Conservation (phyloP, 495 filamentous ascomycete genomes). For the Penicillium simplicissimum region DNA sequence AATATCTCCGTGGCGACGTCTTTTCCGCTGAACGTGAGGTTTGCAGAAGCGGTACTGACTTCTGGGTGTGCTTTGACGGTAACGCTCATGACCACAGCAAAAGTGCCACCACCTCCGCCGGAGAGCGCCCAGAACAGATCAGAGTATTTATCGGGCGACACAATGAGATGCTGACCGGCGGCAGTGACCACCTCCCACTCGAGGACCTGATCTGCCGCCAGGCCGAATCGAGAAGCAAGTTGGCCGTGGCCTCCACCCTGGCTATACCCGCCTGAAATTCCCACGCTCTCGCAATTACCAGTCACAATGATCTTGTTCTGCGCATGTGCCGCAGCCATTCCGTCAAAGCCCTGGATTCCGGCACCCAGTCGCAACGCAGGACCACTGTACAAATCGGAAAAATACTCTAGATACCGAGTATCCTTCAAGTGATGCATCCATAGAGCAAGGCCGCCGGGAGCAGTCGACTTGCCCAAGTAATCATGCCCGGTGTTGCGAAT, state of each 20-base stretch:
- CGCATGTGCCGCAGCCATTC: conserved; percentile 42
- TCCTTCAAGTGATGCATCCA: conserved; percentile 59
- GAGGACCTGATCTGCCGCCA: conserved; percentile 62
- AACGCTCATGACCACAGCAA: conserved; percentile 16
- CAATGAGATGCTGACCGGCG: conserved; percentile 1
- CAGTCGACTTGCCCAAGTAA: conserved; percentile 57
- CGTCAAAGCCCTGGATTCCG: conserved; percentile 50
- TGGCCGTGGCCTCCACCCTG: conserved; percentile 62
- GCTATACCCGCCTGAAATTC: conserved; percentile 52
- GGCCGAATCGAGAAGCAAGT: conserved; percentile 50
- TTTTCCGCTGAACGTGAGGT: conserved; percentile 5
- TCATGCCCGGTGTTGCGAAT: conserved; percentile 63
- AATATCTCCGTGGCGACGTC: background rate
- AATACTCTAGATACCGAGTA: conserved; percentile 39
- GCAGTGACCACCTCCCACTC: conserved; percentile 56
- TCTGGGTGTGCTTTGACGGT: conserved; percentile 18
- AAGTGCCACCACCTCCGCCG: conserved; percentile 19
- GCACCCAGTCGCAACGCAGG: conserved; percentile 54
- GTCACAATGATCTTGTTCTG: conserved; percentile 24
- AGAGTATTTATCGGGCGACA: conserved; percentile 19
- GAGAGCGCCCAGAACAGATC: conserved; percentile 20
- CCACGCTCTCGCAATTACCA: conserved; percentile 37
- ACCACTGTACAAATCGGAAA: conserved; percentile 41
- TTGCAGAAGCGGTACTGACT: conserved; percentile 6
- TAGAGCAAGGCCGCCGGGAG: conserved; percentile 48